Conservation (phyloP, 306 rosid genomes). For the Cucumis hystrix region DNA sequence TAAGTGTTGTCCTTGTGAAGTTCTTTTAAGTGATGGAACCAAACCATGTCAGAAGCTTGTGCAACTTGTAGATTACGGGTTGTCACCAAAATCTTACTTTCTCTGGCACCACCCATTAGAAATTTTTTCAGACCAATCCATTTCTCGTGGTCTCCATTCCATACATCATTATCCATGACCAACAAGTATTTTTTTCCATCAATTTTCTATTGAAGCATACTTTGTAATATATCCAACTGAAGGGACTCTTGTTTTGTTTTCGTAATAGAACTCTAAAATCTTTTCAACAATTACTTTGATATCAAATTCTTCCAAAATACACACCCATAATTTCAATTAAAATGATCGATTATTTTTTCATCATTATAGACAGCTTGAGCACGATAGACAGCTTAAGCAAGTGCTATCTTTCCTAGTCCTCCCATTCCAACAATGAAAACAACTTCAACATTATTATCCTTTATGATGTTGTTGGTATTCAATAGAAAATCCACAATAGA, state of each 20-base stretch:
- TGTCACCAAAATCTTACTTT: not conserved
- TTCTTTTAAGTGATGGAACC: not conserved
- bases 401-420: not conserved
- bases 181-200: not conserved
- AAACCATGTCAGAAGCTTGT: not conserved
- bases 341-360: not conserved
- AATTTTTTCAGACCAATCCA: not conserved
- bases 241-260: not conserved
- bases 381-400: too few relatives aligned
- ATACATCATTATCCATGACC: not conserved
- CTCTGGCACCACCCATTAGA: not conserved
- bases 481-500: not conserved
- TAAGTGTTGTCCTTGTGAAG: not conserved
- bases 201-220: not conserved
- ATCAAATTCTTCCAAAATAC: conserved; percentile 6
- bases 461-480: not conserved
- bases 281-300: not conserved
- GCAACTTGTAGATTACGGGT: not conserved
- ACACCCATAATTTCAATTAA: conserved; percentile 14
- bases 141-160: not conserved
- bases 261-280: not conserved
- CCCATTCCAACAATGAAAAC: not conserved
- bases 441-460: not conserved
- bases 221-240: not conserved
- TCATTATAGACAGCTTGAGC: not conserved